Percentiles rank a stretch among this genome's conserved stretches.
These are phyloP conservation scores for Mikania micrantha DNA, from an alignment of 129 eudicot genomes.

Conservation along the genomic window DNA sequence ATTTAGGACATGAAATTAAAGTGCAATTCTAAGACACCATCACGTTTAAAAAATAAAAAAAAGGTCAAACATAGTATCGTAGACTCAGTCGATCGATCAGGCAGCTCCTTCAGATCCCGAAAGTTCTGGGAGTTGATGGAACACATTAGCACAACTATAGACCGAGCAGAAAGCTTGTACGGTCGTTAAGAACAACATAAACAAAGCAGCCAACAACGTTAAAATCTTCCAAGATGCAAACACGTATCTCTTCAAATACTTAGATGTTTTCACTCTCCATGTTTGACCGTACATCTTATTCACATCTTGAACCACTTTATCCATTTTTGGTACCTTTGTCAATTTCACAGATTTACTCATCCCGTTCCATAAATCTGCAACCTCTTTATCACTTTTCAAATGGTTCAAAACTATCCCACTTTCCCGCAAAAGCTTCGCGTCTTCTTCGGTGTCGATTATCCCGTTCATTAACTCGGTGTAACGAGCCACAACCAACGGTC, in stretches of 20 bases:
- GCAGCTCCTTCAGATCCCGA: background rate
- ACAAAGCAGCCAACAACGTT: slow-evolving; percentile 45
- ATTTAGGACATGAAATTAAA: no score
- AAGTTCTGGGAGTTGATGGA: slow-evolving; percentile 13
- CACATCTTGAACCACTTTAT: slow-evolving; percentile 62
- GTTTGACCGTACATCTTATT: slow-evolving; percentile 42
- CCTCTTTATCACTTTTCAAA: slow-evolving; percentile 71
- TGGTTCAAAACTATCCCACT: slow-evolving; percentile 51
- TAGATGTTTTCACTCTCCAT: slow-evolving; percentile 49
- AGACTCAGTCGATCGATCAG: background rate
- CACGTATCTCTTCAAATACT: slow-evolving; percentile 35
- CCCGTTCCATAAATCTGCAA: slow-evolving; percentile 75
- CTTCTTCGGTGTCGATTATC: slow-evolving; percentile 67
- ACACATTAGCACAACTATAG: slow-evolving; percentile 20
- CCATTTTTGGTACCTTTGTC: slow-evolving; percentile 53
- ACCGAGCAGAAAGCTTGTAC: slow-evolving; percentile 43
- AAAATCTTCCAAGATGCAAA: slow-evolving; percentile 59
- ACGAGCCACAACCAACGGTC: slow-evolving; percentile 64
- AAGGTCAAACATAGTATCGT: background rate
- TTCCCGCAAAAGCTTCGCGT: slow-evolving; percentile 41
- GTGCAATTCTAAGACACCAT: no score
- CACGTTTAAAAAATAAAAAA: background rate
- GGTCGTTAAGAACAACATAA: slow-evolving; percentile 39
- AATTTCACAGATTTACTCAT: slow-evolving; percentile 56
- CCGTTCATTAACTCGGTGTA: slow-evolving; percentile 82